phyloP scores from a whole-genome alignment of 2,329 filamentous ascomycete species.

The Sporothrix protearum region DNA sequence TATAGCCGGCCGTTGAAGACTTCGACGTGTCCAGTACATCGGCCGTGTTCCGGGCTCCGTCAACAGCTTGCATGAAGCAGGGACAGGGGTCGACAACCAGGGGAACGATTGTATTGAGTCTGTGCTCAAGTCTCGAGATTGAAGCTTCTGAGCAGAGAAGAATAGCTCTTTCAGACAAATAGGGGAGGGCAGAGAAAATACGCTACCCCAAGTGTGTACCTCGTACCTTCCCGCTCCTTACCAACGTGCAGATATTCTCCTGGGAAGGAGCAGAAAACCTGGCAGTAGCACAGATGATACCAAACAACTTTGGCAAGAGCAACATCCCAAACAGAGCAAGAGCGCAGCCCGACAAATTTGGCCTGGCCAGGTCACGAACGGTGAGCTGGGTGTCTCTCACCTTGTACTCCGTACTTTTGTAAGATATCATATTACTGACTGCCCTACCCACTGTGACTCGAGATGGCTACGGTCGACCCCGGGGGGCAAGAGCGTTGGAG shows the following conservation, averaged over 20 bases:
- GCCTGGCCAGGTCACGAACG: neutral
- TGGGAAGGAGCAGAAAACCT: neutral
- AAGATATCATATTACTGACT: slow-evolving; percentile 6
- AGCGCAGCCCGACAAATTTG: neutral
- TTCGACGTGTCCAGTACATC: slow-evolving; percentile 4
- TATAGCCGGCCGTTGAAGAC: neutral
- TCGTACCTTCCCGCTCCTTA: neutral
- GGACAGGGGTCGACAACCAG: slow-evolving; percentile 18
- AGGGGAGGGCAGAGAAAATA: neutral
- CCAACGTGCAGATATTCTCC: too few relatives aligned
- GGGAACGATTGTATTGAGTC: slow-evolving; percentile 3
- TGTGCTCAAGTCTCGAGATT: slow-evolving; percentile 18
- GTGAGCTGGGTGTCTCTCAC: neutral
- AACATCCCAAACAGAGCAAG: neutral
- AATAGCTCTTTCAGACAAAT: neutral
- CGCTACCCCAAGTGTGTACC: neutral
- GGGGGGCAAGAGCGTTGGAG: slow-evolving; percentile 13
- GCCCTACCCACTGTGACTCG: slow-evolving; percentile 1
- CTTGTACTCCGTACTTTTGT: neutral
- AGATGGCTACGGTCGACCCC: slow-evolving; percentile 1
- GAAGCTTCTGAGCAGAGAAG: neutral
- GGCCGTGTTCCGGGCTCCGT: slow-evolving; percentile 1
- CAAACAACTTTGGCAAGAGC: neutral
- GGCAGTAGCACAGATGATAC: neutral
- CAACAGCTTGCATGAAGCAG: slow-evolving; percentile 21